Conservation (phyloP, 2,329 filamentous ascomycete genomes). For the Cladosporium halotolerans region DNA sequence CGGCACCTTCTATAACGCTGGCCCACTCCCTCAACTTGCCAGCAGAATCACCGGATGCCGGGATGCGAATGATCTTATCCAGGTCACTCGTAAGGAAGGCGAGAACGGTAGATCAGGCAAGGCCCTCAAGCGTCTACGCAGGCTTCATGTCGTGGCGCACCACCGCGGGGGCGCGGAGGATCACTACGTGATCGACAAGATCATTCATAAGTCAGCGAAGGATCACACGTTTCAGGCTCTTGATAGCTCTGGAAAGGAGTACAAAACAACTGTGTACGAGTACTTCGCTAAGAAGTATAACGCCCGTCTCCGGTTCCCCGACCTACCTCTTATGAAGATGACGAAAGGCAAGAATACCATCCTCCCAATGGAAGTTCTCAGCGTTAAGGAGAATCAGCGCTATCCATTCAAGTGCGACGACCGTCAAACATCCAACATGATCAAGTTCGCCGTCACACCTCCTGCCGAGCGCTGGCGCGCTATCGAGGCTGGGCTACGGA, state of each 20-base stretch:
- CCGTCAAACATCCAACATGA: constrained; percentile 73
- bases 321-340: constrained; percentile 54
- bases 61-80: constrained; percentile 25
- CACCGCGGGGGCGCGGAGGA: constrained; percentile 35
- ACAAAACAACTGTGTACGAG: constrained; percentile 49
- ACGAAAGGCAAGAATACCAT: constrained; percentile 45
- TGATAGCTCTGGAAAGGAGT: constrained; percentile 31
- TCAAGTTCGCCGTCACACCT: constrained; percentile 81
- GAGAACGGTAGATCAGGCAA: constrained; percentile 18
- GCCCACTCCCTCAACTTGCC: constrained; percentile 32
- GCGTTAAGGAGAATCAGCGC: constrained; percentile 49
- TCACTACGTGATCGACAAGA: constrained; percentile 46
- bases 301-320: constrained; percentile 37
- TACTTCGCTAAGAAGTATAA: constrained; percentile 52
- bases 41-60: constrained; percentile 25
- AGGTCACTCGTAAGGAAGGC: constrained; percentile 12
- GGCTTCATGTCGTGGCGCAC: constrained; percentile 35
- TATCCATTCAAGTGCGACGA: constrained; percentile 55
- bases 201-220: constrained; percentile 39
- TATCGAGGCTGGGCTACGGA: constrained; percentile 61
- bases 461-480: constrained; percentile 62
- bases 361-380: constrained; percentile 52
- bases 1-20: constrained; percentile 70
- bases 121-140: constrained; percentile 38
- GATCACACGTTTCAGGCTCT: constrained; percentile 39